Base-by-base conservation (phyloP, 306 rosid genomes). In the Lathyrus sativus region DNA sequence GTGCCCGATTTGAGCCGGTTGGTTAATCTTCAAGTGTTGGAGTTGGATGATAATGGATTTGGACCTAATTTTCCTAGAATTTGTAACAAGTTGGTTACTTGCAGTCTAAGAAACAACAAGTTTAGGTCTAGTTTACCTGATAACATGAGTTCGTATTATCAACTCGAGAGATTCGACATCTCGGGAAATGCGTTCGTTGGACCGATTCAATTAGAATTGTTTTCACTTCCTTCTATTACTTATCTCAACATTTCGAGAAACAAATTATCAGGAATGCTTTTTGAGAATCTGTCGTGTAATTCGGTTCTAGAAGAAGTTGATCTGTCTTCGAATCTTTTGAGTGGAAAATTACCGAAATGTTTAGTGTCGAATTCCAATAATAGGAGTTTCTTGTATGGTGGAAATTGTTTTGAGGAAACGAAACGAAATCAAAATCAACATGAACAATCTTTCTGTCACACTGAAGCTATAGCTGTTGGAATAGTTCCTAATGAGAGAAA, bases 391-490 rank as follows among this genome's bases (percentile, higher is more conserved):
- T 43, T 69, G 45, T 93, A 86, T 81, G 71, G 58, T 29, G 70
- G 76, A 58, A 93, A 93, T 61, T 93, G 97, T 78, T 81, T 93
- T 12, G 83, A 76, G 59, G 76, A 78, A 15, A 69, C 76, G 17
- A 65, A 82, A 46, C 88, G 78, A 6, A 46, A 14, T 55, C 87
- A 87, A 65, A 69, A 78, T 50, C 98, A 93, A 53, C 78, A 82
- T 41, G 83, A 78, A 3, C 76, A 43, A 37, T 73, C 84, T 9
- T 87, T 84, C 71, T 93, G 97, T 67, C 90, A 46, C 53, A 93
- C 84, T 55, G 97, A 88, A 82, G 98, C 98, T 3, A 74, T 93
- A 33, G 98, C 98, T 50, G 98, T 88, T 71, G 97, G 98, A 72
- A 85, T 93, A 73, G 53, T 80, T 35, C 81, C 91, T 3, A 11